Conservation (phyloP, 2,329 filamentous ascomycete species). For the Whalleya microplaca region DNA sequence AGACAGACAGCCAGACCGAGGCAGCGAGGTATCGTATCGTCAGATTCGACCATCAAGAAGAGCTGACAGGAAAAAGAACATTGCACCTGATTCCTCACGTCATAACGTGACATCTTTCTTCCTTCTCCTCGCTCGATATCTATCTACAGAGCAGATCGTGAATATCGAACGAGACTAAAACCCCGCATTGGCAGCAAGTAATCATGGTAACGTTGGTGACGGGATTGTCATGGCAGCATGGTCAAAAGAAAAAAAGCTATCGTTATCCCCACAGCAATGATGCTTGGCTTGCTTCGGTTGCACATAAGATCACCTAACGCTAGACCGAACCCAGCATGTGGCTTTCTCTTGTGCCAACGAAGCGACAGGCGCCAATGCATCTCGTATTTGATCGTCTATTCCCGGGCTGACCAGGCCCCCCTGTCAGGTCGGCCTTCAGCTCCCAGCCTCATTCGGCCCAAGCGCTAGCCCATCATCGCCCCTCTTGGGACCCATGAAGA, state of each 20-base stretch:
- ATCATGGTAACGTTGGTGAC: neutral
- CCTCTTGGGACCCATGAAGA: conserved; percentile 14
- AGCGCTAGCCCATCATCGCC: conserved; percentile 20
- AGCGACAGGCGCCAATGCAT: conserved; percentile 6
- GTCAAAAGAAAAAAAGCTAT: neutral
- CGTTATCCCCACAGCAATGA: conserved; percentile 4
- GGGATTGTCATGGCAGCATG: neutral
- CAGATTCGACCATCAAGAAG: neutral
- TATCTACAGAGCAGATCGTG: conserved; percentile 1
- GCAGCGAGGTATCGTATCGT: too few species aligned
- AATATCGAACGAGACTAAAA: conserved; percentile 15
- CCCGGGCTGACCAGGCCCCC: conserved; percentile 14
- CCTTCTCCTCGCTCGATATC: conserved; percentile 1
- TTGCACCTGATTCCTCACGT: conserved; percentile 11
- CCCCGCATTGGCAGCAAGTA: neutral
- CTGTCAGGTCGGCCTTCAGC: conserved; percentile 19
- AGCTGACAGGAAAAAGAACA: neutral
- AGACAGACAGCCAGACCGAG: too few species aligned
- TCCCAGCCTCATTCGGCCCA: conserved; percentile 24
- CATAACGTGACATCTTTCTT: conserved; percentile 20
- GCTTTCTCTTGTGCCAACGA: conserved; percentile 22
- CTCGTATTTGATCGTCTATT: neutral
- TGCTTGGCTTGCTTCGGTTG: conserved; percentile 13
- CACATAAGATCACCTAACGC: conserved; percentile 21
- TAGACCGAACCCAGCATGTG: conserved; percentile 24